phyloP scores from a whole-genome alignment of 139 green algal genomes.

The Micromonas commoda region DNA sequence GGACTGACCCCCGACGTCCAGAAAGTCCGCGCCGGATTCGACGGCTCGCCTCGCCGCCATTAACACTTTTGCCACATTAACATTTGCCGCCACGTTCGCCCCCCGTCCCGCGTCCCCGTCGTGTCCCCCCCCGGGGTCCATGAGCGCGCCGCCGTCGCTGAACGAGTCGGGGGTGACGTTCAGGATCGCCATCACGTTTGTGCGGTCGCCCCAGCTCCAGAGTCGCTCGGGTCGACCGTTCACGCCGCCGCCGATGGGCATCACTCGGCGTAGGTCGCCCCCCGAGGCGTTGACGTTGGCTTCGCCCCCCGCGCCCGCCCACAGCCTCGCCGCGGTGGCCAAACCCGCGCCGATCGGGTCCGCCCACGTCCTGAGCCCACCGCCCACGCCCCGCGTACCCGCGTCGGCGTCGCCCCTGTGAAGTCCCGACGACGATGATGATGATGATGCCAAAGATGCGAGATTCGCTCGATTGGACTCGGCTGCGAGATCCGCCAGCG shows the following conservation, averaged over 20 bases:
- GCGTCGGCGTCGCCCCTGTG: too few relatives aligned
- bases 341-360: slow-evolving; percentile 17
- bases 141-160: slow-evolving; percentile 66
- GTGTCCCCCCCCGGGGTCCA: too few relatives aligned
- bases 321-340: slow-evolving; percentile 15
- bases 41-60: slow-evolving; percentile 57
- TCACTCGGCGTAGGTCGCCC: slow-evolving; percentile 42
- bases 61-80: slow-evolving; percentile 40
- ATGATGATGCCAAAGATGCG: too few relatives aligned
- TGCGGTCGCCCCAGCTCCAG: slow-evolving; percentile 36
- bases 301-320: slow-evolving; percentile 37
- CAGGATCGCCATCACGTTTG: slow-evolving; percentile 83
- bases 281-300: slow-evolving; percentile 21
- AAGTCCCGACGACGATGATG: too few relatives aligned
- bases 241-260: slow-evolving; percentile 34
- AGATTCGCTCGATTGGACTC: too few relatives aligned
- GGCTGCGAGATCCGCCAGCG: slow-evolving; percentile 74
- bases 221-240: too few relatives aligned
- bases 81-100: neutral
- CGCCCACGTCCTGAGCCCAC: slow-evolving; percentile 15
- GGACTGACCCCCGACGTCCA: slow-evolving; percentile 93
- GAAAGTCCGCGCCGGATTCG: slow-evolving; percentile 66
- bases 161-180: slow-evolving; percentile 97
- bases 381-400: too few relatives aligned
- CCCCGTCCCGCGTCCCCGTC: neutral